Percentiles rank a stretch among this genome's conserved stretches.
These are phyloP conservation scores for Boletus subparvulus DNA, from an alignment of 768 basidiomycete genomes.

Conservation along the genomic window DNA sequence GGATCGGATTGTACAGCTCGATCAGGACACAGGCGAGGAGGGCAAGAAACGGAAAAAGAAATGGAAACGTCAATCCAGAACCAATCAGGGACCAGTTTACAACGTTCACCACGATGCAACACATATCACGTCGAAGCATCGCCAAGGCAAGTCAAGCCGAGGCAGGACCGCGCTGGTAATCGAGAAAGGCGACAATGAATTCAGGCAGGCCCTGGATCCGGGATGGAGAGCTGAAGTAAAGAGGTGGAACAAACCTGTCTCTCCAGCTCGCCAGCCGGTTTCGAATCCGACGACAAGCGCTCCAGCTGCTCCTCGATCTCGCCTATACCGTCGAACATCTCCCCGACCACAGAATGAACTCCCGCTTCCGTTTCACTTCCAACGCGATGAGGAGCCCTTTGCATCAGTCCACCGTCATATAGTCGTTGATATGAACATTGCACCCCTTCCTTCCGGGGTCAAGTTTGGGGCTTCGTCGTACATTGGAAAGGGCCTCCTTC, in stretches of 20 bases:
- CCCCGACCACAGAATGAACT: constrained; percentile 9
- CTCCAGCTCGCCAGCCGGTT: constrained; percentile 13
- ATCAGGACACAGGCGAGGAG: constrained; percentile 6
- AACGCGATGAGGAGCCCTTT: constrained; percentile 8
- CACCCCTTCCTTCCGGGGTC: constrained; percentile 48
- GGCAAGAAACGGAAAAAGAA: constrained; percentile 24
- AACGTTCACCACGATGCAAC: constrained; percentile 38
- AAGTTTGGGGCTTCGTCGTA: constrained; percentile 53
- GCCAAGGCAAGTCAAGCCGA: constrained; percentile 6
- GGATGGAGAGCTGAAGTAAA: constrained; percentile 33
- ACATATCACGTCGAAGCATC: constrained; percentile 36
- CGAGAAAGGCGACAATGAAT: constrained; percentile 45
- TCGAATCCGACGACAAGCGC: constrained; percentile 2
- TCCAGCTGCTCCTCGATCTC: constrained; percentile 8
- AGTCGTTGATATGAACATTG: constrained; percentile 52
- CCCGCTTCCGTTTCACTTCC: constrained; percentile 17
- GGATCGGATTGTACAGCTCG: constrained; percentile 6
- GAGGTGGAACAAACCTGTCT: constrained; percentile 30
- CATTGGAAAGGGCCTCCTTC: constrained; percentile 58
- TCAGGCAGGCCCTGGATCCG: constrained; percentile 43
- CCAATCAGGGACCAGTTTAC: constrained; percentile 36
- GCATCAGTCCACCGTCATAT: constrained; percentile 22
- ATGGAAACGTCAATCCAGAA: constrained; percentile 27
- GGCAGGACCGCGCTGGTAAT: constrained; percentile 37
- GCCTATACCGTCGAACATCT: constrained; percentile 15